Base-by-base conservation (phyloP, 495 filamentous ascomycete species). In the Lophiostoma macrostomum region DNA sequence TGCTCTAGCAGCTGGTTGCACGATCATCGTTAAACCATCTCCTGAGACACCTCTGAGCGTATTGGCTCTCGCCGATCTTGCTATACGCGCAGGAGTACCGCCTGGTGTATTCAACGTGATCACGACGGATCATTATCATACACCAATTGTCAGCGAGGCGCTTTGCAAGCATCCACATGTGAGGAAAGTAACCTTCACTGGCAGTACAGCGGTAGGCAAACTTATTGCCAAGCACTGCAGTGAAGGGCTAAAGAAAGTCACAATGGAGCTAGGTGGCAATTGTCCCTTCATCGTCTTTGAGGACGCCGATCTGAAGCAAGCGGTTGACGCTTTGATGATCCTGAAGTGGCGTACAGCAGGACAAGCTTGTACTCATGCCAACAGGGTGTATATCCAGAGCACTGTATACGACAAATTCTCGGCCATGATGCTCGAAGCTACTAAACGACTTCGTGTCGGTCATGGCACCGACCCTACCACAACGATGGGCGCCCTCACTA, bases 401-500 rank as follows among this genome's bases (percentile, higher is more conserved):
- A 65, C 68, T 49, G 67, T 73, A 14, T 69, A 66, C 53, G 64
- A 65, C 42, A 67, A 64, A 32, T 72, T 73, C 60, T 43, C 64
- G 4, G 41, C 67, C 36, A 64, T 80, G 20, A 66, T 87, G 14
- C 78, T 75, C 19, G 75, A 79, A 38, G 72, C 75, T 18, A 78
- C 80, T 3, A 65, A 67, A 23, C 70, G 71, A 50, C 66, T 89
- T n/a, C 74, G 79, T 38, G 73, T 87, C 18, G 85, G 85, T 8
- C 83, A 87, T 58, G 84, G 85, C 2, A 68, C 76, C 7, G 69
- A 68, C 1, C 70, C 77, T 32, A 72, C 61, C 6, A 83, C 78
- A 0, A 87, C 84, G 0, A 80, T 88, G 76, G 85, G 85, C 0
- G 80, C 85, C 0, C 64, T 88, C 25, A 87, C 85, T 0, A 87